A percentile compares a stretch with the other conserved stretches of the same genome.
phyloP scores from a whole-genome alignment of 2,329 filamentous ascomycete genomes.

The Aureobasidium pullulans region DNA sequence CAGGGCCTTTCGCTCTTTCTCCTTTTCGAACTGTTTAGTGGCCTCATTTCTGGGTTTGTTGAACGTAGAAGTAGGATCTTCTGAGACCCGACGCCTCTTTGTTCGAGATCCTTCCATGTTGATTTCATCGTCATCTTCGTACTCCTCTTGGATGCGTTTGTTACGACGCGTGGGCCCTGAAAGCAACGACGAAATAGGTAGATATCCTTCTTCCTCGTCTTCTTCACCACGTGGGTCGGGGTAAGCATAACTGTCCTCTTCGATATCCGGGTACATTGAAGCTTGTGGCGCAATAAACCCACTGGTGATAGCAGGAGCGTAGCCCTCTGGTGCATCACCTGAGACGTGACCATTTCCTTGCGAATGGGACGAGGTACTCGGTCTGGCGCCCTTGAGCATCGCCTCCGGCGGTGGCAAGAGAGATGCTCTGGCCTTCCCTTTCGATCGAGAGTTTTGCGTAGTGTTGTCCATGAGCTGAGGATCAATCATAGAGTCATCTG shows the following conservation, averaged over 20 bases:
- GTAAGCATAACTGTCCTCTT: constrained; percentile 20
- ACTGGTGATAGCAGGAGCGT: constrained; percentile 23
- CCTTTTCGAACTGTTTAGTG: constrained; percentile 40
- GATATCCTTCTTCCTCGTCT: constrained; percentile 21
- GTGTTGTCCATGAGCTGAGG: constrained; percentile 21
- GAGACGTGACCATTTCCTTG: constrained; percentile 13
- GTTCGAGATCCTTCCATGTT: constrained; percentile 28
- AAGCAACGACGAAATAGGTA: constrained; percentile 12
- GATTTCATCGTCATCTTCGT: constrained; percentile 27
- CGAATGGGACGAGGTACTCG: neutral
- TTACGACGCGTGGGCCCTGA: constrained; percentile 15
- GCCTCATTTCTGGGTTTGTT: constrained; percentile 33
- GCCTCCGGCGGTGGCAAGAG: constrained; percentile 23
- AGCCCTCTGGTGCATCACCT: constrained; percentile 22
- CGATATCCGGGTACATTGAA: constrained; percentile 25
- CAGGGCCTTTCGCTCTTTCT: constrained; percentile 35
- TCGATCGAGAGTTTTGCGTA: neutral
- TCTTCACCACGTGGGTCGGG: constrained; percentile 23
- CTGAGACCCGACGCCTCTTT: constrained; percentile 28
- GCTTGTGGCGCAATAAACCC: constrained; percentile 22
- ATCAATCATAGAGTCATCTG: constrained; percentile 25
- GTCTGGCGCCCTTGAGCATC: constrained; percentile 23
- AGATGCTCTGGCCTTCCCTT: neutral
- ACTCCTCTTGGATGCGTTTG: constrained; percentile 22
- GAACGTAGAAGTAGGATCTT: constrained; percentile 13